Evolutionary conservation across 2,329 filamentous ascomycete species (phyloP), one percentile per base, ranked within the genome.

Genomic region (Stachybotrys echinatus): DNA sequence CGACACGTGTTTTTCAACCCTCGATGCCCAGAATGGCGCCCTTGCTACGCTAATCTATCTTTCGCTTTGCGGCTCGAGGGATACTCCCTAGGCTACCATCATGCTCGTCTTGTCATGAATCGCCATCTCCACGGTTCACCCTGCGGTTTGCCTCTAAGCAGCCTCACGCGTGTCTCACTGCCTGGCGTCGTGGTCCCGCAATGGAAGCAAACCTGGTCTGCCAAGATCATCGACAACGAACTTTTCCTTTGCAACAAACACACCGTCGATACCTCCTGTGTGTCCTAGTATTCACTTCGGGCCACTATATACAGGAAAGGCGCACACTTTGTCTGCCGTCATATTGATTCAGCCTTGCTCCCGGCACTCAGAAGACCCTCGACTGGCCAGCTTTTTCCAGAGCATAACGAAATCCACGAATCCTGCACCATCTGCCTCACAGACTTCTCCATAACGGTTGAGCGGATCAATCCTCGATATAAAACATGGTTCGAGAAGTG

Each of bases 21-120:
- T 14, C 27, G 14, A 14, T 34, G n/a, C n/a, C n/a, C n/a, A n/a
- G n/a, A n/a, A n/a, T n/a, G n/a, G n/a, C 27, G 27, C 27, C 3
- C 27, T 14, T 34, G 27, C n/a, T 34, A 34, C 27, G 27, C 14
- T 34, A 34, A 14, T 8, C 27, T 34, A 14, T 8, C 10, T 34
- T 14, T 14, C 14, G 14, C 46, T 27, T 8, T 42, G 23, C 38
- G 8, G 27, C 5, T 19, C 27, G 46, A 12, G 38, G 27, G 3
- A 48, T 42, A 21, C 38, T 4, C n/a, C 14, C n/a, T 42, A 6
- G 21, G 46, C 21, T 48, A 42, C 31, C 37, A 48, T 48, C 34
- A 42, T 23, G 46, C 46, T 7, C 46, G 46, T 40, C 34, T 42
- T 42, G 46, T 48, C 19, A 48, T 48, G 46, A 48, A 48, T 42